Evolutionary conservation across 495 filamentous ascomycete genomes (phyloP), one percentile per base, ranked within the genome.

Genomic region (Penicillium soppii): DNA sequence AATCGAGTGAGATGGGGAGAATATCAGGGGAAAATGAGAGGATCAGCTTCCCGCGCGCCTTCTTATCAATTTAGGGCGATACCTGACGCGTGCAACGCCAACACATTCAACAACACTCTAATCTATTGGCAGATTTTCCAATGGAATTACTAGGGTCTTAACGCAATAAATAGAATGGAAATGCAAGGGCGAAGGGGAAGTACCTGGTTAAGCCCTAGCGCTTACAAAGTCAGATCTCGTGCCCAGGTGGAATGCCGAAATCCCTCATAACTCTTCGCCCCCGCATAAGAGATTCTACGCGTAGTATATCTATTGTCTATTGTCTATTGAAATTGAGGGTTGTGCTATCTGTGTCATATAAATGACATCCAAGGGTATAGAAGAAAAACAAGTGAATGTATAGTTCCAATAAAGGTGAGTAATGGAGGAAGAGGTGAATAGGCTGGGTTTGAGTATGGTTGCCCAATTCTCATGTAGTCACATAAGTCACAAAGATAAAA

Each of bases 21-120:
- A 45, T 56, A 60, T 63, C 60, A 66, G 62, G 62, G 60, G 62
- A 57, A 49, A 53, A 47, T 30, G 56, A 55, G 54, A 61, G 29
- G 62, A 61, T 63, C 52, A 63, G 56, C 56, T 59, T 35, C 50
- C 62, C 62, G 62, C 62, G 62, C 59, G 59, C n/a, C 53, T 54
- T 66, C 59, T 61, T 66, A 66, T 66, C 62, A 60, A 59, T 58
- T 60, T 61, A 53, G 59, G 62, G 54, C 49, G 62, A 58, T 52
- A 54, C 56, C 62, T 63, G 59, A 66, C 62, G 62, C 62, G 62
- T 63, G 62, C 62, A 61, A 66, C 62, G 57, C 43, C 61, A 63
- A 65, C 59, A 52, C 50, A 45, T 47, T 21, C 13, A 37, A 37
- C 44, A 39, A 37, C 44, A 39, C 43, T 32, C 26, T 26, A 44